Evolutionary conservation across 2,329 filamentous ascomycete species (phyloP), one percentile per base, ranked within the genome.

Genomic region (Penicillium sp.): DNA sequence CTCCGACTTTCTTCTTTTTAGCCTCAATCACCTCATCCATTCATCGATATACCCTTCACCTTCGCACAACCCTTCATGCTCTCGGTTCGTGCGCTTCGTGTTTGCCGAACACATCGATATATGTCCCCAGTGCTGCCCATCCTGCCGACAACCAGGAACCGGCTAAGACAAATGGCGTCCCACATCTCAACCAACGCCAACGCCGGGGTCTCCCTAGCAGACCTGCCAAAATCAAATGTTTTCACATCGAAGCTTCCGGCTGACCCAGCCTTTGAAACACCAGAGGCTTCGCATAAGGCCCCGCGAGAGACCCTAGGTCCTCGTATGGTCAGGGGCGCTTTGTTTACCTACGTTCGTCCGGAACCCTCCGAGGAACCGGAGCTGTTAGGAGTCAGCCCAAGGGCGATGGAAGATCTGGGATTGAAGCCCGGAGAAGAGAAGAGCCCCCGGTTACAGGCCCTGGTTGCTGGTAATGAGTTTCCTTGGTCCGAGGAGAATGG

Each of bases 311-410:
- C 87, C 31, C 87, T 97, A 45, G 82, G 84, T 0, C 93, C 94
- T 14, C 88, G 92, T 45, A 81, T 91, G 71, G 94, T 99, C 36
- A 91, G 88, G 69, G 85, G 87, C 55, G 93, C 94, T 3, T 76
- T 93, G 47, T 99, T 90, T 75, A 96, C 92, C 8, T 99, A 88
- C 81, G 92, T 99, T 18, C 86, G 92, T 3, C 94, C 94, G 0
- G 89, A 93, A 66, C 75, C 81, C 18, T 83, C 87, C 23, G 79
- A 87, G 59, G 83, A 88, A 19, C 85, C 91, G 0, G 90, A 97
- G 68, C 79, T 99, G 14, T 82, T 97, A 1, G 89, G 85, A 6
- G 87, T 96, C 2, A 96, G 92, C 59, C 82, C 85, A 2, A 85
- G 85, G 2, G 93, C 92, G 0, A 80, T 97, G 75, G 81, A 80